phyloP scores from a whole-genome alignment of 176 grass and related monocot genomes.

The Triticum aestivum region IWGSC_CS_RefSeq_v2.1 NC_057800.1:711181617-711182116 shows the following conservation, averaged over 20 bases:
- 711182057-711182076: background rate
- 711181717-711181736: conserved; percentile 31
- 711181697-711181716: conserved; percentile 14
- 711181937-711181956: background rate
- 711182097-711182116: background rate
- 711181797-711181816: background rate
- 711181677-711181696: background rate
- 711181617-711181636: conserved; percentile 25
- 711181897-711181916: background rate
- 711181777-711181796: background rate
- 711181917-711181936: conserved; percentile 27
- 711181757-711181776: background rate
- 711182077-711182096: background rate
- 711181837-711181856: accelerated
- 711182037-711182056: conserved; percentile 3
- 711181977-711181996: background rate
- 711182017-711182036: background rate
- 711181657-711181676: accelerated
- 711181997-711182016: background rate
- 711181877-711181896: conserved; percentile 1
- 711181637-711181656: background rate
- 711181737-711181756: background rate
- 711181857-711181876: conserved; percentile 15
- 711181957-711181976: background rate
- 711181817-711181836: background rate